A percentile compares a stretch with the other conserved stretches of the same genome.
Conservation (phyloP, 2,329 filamentous ascomycete genomes). For the Diaporthe batatas region DNA sequence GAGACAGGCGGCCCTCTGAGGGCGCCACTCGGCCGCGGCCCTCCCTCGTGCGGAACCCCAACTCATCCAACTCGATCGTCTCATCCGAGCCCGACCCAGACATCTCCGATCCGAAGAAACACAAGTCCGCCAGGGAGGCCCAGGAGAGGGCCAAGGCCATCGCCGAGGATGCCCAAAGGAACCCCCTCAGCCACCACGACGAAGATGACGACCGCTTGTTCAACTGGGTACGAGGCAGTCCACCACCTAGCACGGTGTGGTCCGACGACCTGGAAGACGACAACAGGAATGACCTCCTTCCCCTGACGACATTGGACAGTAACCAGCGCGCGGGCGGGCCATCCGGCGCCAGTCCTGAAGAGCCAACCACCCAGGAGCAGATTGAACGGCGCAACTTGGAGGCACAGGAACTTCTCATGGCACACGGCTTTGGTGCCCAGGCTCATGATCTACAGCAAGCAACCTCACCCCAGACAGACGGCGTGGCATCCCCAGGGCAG, state of each 20-base stretch:
- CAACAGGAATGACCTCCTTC: conserved; percentile 1
- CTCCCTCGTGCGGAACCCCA: conserved; percentile 55
- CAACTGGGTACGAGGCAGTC: conserved; percentile 26
- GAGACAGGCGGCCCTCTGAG: conserved; percentile 15
- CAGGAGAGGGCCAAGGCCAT: conserved; percentile 15
- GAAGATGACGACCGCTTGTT: conserved; percentile 13
- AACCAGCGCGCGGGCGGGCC: background rate
- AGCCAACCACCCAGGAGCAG: background rate
- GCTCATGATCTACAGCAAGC: conserved; percentile 15
- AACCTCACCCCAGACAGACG: background rate
- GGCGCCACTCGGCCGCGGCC: conserved; percentile 50
- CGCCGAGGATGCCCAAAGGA: conserved; percentile 12
- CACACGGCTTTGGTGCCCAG: conserved; percentile 25
- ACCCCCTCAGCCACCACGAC: conserved; percentile 15
- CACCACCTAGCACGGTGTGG: conserved; percentile 6
- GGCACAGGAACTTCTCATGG: conserved; percentile 29
- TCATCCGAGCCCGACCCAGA: conserved; percentile 20
- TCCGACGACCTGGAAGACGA: conserved; percentile 12
- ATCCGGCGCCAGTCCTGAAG: background rate
- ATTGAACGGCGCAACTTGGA: conserved; percentile 1
- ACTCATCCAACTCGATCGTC: conserved; percentile 30
- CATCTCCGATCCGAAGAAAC: conserved; percentile 8
- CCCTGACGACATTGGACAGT: conserved; percentile 9
- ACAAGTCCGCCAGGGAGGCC: conserved; percentile 18
- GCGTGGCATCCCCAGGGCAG: background rate